phyloP scores from a whole-genome alignment of 2,329 filamentous ascomycete genomes.

The Juglanconis juglandina region DNA sequence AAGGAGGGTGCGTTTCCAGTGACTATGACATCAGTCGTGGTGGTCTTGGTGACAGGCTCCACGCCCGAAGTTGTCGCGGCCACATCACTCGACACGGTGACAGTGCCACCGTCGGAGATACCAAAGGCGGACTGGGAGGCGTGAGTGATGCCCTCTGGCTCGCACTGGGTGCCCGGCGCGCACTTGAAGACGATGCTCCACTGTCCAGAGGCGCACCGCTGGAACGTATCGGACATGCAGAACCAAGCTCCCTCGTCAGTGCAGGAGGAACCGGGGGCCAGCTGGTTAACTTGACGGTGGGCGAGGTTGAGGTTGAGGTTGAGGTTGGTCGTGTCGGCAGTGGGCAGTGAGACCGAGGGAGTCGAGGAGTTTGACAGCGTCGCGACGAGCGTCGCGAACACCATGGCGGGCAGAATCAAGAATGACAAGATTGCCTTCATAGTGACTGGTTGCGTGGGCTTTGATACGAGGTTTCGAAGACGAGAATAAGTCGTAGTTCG shows the following conservation, averaged over 20 bases:
- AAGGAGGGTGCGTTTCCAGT: background rate
- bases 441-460: background rate
- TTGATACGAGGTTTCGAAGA: background rate
- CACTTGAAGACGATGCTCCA: conserved; percentile 45
- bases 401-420: background rate
- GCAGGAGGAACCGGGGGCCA: conserved; percentile 40
- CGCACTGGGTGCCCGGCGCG: conserved; percentile 44
- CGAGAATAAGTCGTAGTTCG: background rate
- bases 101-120: background rate
- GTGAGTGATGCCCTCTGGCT: conserved; percentile 38
- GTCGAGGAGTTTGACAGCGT: too few species aligned
- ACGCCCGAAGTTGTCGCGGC: background rate
- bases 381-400: background rate
- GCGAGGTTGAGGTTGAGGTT: background rate
- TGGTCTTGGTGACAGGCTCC: background rate
- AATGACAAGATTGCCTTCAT: background rate
- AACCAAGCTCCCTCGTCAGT: conserved; percentile 51
- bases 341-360: background rate
- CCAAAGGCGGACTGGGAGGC: conserved; percentile 29
- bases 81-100: background rate
- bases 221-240: conserved; percentile 47
- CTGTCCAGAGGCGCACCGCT: conserved; percentile 45
- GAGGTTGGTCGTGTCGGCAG: background rate
- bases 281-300: background rate
- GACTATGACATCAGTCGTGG: background rate